Conservation (phyloP, 169 alveolate genomes). For the Plasmodium cynomolgi region DNA sequence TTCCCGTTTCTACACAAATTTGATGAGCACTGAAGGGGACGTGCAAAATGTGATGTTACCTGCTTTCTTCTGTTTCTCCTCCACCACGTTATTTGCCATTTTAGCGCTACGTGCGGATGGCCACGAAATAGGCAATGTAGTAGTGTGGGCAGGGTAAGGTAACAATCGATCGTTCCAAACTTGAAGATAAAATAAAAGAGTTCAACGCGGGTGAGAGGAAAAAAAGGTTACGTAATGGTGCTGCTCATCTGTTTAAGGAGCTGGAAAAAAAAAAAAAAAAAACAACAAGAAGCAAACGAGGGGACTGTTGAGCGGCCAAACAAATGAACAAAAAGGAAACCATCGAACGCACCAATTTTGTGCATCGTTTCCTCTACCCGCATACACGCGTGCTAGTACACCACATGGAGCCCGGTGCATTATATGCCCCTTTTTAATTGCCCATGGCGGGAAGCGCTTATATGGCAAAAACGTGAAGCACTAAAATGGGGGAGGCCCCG, state of each 20-base stretch:
- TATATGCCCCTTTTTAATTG: background rate
- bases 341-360: background rate
- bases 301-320: background rate
- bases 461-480: background rate
- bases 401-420: background rate
- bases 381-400: background rate
- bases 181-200: background rate
- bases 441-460: background rate
- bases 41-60: background rate
- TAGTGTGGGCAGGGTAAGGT: background rate
- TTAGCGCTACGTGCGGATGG: background rate
- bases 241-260: background rate
- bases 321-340: background rate
- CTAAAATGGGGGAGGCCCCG: background rate
- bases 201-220: background rate
- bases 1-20: background rate
- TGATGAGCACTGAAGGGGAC: background rate
- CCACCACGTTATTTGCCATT: conserved; percentile 13
- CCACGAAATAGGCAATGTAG: background rate
- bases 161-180: background rate
- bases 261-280: background rate
- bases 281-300: background rate
- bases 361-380: background rate
- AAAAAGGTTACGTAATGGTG: background rate
- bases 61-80: conserved; percentile 3